Conservation (phyloP, 306 rosid species). For the Albizia julibrissin region DNA sequence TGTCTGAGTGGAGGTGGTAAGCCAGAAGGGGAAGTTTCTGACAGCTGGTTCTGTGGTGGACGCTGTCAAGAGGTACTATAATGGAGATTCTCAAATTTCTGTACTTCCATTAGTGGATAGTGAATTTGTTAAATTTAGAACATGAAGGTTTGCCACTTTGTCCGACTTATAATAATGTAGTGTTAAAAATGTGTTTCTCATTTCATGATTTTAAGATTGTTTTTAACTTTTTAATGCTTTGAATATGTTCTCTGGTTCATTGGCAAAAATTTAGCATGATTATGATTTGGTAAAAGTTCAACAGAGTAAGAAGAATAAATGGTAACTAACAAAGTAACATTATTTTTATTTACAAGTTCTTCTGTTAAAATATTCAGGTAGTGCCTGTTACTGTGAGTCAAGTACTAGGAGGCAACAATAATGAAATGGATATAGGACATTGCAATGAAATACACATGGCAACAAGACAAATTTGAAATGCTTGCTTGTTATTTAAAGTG, state of each 20-base stretch:
- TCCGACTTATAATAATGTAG: slow-evolving; percentile 7
- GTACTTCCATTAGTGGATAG: slow-evolving; percentile 15
- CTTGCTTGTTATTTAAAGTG: neutral
- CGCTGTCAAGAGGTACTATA: slow-evolving; percentile 82
- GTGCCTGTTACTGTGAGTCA: slow-evolving; percentile 10
- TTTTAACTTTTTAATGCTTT: slow-evolving; percentile 8
- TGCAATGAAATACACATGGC: neutral
- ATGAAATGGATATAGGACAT: neutral
- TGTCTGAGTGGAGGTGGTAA: slow-evolving; percentile 58
- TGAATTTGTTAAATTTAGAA: slow-evolving; percentile 30
- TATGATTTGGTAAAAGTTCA: neutral
- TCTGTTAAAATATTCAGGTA: slow-evolving; percentile 10
- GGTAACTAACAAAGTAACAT: neutral
- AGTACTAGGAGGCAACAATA: neutral
- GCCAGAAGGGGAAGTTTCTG: slow-evolving; percentile 50
- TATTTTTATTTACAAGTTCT: slow-evolving; percentile 8
- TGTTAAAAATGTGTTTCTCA: slow-evolving; percentile 13
- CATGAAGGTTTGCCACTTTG: slow-evolving; percentile 28
- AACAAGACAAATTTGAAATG: neutral
- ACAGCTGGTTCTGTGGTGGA: slow-evolving; percentile 68
- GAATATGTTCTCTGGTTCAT: slow-evolving; percentile 18
- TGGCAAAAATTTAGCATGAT: slow-evolving; percentile 15
- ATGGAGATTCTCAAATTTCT: slow-evolving; percentile 19
- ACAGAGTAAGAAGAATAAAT: neutral
- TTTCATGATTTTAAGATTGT: slow-evolving; percentile 16